Percentiles rank a stretch among this genome's conserved stretches.
These are phyloP conservation scores for Acanthochlamys bracteata DNA, from an alignment of 106 monocot species.

Conservation along the genomic window DNA sequence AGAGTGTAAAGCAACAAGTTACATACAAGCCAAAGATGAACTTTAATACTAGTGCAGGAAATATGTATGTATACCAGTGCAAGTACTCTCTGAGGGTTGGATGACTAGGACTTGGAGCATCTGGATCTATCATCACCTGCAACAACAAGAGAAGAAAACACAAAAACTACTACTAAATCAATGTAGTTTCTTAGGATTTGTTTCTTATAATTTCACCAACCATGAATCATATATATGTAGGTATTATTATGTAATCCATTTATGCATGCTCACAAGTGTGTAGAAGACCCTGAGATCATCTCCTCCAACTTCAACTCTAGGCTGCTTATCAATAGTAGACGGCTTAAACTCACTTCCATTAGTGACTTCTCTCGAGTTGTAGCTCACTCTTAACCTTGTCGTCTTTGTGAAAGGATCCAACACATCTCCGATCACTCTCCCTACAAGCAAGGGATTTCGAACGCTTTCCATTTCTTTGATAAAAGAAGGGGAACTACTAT, in stretches of 20 bases:
- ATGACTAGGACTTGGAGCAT: constrained; percentile 10
- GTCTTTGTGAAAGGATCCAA: constrained; percentile 30
- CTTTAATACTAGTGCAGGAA: too few relatives aligned
- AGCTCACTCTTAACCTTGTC: constrained; percentile 23
- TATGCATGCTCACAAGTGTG: constrained; percentile 37
- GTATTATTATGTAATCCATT: too few relatives aligned
- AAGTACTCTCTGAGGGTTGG: constrained; percentile 4
- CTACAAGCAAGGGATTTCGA: constrained; percentile 30
- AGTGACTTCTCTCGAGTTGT: constrained; percentile 14
- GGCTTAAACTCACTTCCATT: constrained; percentile 45
- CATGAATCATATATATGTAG: too few relatives aligned
- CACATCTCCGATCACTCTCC: constrained; percentile 47
- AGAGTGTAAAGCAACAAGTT: too few relatives aligned
- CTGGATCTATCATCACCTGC: constrained; percentile 8
- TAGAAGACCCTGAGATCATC: constrained; percentile 45
- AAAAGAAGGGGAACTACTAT: too few relatives aligned
- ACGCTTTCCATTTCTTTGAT: not conserved
- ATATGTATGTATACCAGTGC: constrained; percentile 9
- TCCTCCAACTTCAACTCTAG: constrained; percentile 46
- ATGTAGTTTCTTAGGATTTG: not conserved
- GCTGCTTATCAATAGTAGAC: constrained; percentile 27
- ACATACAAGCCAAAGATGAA: too few relatives aligned
- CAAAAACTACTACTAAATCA: not conserved
- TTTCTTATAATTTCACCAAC: too few relatives aligned
- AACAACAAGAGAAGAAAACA: not conserved